Base-by-base conservation (phyloP, 2,329 filamentous ascomycete species). In the Beauveria bassiana region DNA sequence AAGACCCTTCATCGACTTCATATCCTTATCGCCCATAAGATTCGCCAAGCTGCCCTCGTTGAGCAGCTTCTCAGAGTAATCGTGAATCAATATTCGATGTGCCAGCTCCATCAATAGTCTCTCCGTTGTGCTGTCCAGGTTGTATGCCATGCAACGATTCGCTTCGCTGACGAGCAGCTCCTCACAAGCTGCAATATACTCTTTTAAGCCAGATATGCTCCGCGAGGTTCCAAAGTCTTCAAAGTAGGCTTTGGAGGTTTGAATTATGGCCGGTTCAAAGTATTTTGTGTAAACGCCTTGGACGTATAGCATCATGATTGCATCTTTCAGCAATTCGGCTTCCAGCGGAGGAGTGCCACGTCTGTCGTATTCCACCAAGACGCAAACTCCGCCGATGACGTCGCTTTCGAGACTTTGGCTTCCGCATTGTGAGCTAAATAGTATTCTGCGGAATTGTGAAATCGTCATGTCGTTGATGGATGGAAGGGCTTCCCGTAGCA, bases 401-500 rank as follows among this genome's bases (percentile, higher is more conserved):
- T 75, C 51, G 9, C 57, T 64, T 2, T 72, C 72, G 10, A 78
- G 77, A 66, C 12, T 52, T 53, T 22, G 61, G 63, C 24, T 64
- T 65, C 56, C 52, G 3, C 28, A 38, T 51, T 66, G 64, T 7
- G 72, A 70, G 12, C 73, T 72, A 66, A 81, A 87, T 3, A 81
- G 73, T 66, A 80, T 81, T 63, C 75, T 82, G 59, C 90, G 84
- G 71, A 98, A 99, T 63, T 91, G 82, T 16, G 80, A 75, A 61
- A 95, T 86, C 5, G 88, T 85, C 78, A 96, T 86, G 69, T 96
- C 91, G 69, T 93, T 89, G 61, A 99, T 85, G 40, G 89, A 89
- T 10, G 82, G 81, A 42, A 82, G 76, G 24, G 88, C 85, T 51
- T 87, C 86, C 62, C 88, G 87, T 2, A 96, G 79, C 8, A 99